These are phyloP conservation scores for Leishmania amazonensis DNA, from an alignment of 208 protist genomes.

Conservation along the genomic window DNA sequence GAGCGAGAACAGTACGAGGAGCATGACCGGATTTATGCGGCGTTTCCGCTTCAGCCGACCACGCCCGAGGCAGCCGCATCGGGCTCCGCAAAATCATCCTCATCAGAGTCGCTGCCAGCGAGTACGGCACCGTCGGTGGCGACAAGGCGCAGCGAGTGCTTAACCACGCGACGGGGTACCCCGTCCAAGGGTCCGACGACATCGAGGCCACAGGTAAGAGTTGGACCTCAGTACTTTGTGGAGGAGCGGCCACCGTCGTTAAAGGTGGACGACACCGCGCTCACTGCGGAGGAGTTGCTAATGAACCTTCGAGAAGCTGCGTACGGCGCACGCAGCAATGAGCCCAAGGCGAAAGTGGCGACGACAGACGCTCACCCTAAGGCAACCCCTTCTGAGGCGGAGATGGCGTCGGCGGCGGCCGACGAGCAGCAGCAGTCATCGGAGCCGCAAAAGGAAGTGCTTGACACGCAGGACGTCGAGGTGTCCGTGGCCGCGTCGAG, in stretches of 20 bases:
- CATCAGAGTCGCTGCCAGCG: neutral
- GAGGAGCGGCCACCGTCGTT: slow-evolving; percentile 11
- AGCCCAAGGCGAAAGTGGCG: neutral
- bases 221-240: slow-evolving; percentile 14
- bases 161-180: neutral
- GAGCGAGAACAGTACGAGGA: slow-evolving; percentile 45
- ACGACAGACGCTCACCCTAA: neutral
- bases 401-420: neutral
- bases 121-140: neutral
- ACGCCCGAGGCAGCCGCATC: neutral
- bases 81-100: neutral
- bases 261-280: slow-evolving; percentile 1
- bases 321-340: neutral
- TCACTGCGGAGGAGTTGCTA: slow-evolving; percentile 7
- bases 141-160: neutral
- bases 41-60: slow-evolving; percentile 43
- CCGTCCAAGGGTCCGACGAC: neutral
- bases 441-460: neutral
- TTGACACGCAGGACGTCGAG: neutral
- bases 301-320: slow-evolving; percentile 2
- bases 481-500: neutral
- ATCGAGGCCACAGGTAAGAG: neutral
- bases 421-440: neutral
- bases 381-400: neutral
- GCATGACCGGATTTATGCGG: slow-evolving; percentile 37